These are phyloP conservation scores for Lepiota brunneoincarnata DNA, from an alignment of 768 basidiomycete species.

Conservation along the genomic window DNA sequence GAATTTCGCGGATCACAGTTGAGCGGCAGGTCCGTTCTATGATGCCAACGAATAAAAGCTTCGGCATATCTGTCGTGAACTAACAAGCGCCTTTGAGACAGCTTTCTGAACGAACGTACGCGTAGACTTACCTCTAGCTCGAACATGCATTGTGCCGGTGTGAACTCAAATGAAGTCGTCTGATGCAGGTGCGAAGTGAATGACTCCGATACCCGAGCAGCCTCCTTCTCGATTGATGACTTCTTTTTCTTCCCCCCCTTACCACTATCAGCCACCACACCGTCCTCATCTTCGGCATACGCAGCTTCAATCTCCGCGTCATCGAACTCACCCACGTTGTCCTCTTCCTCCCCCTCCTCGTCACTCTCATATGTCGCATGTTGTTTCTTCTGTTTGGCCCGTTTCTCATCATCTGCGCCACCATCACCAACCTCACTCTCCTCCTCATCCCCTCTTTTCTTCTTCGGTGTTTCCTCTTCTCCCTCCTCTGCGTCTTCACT, in stretches of 20 bases:
- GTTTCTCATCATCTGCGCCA: constrained; percentile 79
- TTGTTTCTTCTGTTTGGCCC: constrained; percentile 66
- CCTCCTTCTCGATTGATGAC: constrained; percentile 37
- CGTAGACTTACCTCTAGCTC: constrained; percentile 69
- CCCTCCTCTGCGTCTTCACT: constrained; percentile 59
- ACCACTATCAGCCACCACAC: constrained; percentile 24
- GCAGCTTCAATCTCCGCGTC: constrained; percentile 65
- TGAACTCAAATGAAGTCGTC: constrained; percentile 74
- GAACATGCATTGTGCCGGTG: constrained; percentile 65
- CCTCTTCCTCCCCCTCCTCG: constrained; percentile 54
- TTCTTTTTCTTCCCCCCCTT: constrained; percentile 19
- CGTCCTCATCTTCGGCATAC: constrained; percentile 51
- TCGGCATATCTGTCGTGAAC: constrained; percentile 88
- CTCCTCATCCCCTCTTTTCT: constrained; percentile 53
- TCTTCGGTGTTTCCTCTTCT: constrained; percentile 31
- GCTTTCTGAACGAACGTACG: constrained; percentile 2
- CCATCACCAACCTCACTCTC: constrained; percentile 79
- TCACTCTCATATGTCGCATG: constrained; percentile 77
- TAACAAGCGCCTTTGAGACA: constrained; percentile 27
- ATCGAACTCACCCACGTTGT: constrained; percentile 41
- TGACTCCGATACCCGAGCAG: constrained; percentile 40
- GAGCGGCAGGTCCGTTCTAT: constrained; percentile 84
- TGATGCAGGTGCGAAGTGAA: constrained; percentile 62
- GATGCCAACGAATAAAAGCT: constrained; percentile 90
- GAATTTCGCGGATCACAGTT: constrained; percentile 87